Percentiles rank a stretch among this genome's conserved stretches.
Conservation (phyloP, 768 basidiomycete genomes). For the Mycena galopus region DNA sequence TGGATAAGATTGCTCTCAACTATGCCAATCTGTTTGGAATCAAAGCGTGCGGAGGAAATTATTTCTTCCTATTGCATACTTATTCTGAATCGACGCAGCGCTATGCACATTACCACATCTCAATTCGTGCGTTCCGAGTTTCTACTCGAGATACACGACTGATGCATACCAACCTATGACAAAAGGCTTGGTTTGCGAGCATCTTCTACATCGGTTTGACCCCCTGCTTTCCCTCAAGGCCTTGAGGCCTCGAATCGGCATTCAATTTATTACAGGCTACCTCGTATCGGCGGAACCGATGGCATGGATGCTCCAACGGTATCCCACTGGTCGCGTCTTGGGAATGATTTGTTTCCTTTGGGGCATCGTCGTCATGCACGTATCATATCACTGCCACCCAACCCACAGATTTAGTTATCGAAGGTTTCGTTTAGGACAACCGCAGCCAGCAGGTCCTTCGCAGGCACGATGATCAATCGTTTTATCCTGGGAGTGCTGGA, state of each 20-base stretch:
- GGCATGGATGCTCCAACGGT: slow-evolving; percentile 45
- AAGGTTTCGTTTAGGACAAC: slow-evolving; percentile 33
- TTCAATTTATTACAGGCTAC: slow-evolving; percentile 37
- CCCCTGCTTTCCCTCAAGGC: not conserved
- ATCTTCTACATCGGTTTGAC: slow-evolving; percentile 36
- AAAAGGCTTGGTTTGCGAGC: slow-evolving; percentile 28
- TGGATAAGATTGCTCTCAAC: slow-evolving; percentile 51
- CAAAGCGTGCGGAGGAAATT: slow-evolving; percentile 26
- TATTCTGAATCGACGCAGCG: not conserved
- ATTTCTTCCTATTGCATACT: not conserved
- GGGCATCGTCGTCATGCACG: slow-evolving; percentile 47
- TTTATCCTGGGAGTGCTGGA: slow-evolving; percentile 45
- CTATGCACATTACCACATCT: slow-evolving; percentile 28
- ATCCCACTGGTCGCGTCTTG: slow-evolving; percentile 24
- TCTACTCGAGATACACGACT: not conserved
- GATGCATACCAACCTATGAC: not conserved
- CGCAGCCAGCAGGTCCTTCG: slow-evolving; percentile 41
- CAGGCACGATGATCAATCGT: slow-evolving; percentile 43
- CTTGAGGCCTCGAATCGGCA: not conserved
- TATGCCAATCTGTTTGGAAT: slow-evolving; percentile 45
- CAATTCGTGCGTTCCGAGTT: slow-evolving; percentile 24
- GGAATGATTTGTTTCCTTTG: slow-evolving; percentile 44
- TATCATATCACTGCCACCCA: not conserved
- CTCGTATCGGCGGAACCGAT: slow-evolving; percentile 45
- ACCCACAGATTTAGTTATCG: not conserved